Evolutionary conservation across 805 yeast genomes (phyloP).

Genomic region (Saturnispora sanitii): DNA sequence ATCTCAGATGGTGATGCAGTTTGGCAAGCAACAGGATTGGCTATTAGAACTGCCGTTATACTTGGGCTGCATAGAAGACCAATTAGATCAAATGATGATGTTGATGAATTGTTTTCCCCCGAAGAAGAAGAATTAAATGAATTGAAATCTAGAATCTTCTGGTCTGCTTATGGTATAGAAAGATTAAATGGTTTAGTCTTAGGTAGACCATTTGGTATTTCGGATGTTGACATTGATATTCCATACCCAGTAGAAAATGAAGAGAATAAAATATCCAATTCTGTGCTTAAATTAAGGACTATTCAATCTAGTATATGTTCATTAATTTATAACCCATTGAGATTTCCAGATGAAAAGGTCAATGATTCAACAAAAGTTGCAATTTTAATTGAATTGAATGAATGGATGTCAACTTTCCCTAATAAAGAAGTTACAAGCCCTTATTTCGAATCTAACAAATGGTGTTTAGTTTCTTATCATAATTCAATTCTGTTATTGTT

Average conservation of each 20-base stretch:
- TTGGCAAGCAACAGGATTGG: slow-evolving; percentile 27
- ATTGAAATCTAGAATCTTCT: slow-evolving; percentile 24
- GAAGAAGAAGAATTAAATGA: slow-evolving; percentile 13
- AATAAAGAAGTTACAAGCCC: slow-evolving; percentile 19
- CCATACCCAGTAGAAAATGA: slow-evolving; percentile 20
- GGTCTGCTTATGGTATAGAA: slow-evolving; percentile 31
- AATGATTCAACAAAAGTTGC: slow-evolving; percentile 23
- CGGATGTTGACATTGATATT: slow-evolving; percentile 28
- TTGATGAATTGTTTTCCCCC: slow-evolving; percentile 1
- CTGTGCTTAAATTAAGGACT: slow-evolving; percentile 25
- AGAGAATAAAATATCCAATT: slow-evolving; percentile 22
- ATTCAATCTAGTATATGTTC: slow-evolving; percentile 28
- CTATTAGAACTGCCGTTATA: slow-evolving; percentile 25
- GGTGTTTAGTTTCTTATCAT: slow-evolving; percentile 29
- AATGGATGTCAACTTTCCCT: slow-evolving; percentile 27
- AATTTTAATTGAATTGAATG: slow-evolving; percentile 26
- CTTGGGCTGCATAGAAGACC: slow-evolving; percentile 27
- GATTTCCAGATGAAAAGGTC: slow-evolving; percentile 17
- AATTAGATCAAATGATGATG: slow-evolving; percentile 7
- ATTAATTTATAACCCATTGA: slow-evolving; percentile 25
- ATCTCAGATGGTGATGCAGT: slow-evolving; percentile 27
- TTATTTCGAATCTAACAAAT: slow-evolving; percentile 25
- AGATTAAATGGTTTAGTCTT: slow-evolving; percentile 27
- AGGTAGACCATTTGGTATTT: slow-evolving; percentile 30
- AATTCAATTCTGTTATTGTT: slow-evolving; percentile 25